phyloP scores from a whole-genome alignment of 176 grass and related monocot genomes.

The Areca catechu region DNA sequence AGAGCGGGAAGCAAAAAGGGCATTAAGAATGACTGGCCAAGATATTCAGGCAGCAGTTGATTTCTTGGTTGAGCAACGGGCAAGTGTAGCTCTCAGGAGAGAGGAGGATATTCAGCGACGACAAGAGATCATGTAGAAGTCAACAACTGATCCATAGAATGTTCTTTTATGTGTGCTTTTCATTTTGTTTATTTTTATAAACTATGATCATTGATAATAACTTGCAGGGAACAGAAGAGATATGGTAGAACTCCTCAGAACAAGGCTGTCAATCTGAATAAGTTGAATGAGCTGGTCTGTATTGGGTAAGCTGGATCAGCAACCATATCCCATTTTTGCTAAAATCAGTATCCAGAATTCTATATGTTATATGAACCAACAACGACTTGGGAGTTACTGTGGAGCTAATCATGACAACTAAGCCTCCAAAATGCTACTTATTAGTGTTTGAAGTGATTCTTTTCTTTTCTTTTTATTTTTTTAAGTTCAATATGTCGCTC shows the following conservation, averaged over 20 bases:
- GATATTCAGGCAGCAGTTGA: conserved; percentile 78
- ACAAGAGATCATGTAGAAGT: conserved; percentile 60
- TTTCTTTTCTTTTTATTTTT: too few species aligned
- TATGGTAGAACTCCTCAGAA: conserved; percentile 73
- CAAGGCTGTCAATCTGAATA: conserved; percentile 76
- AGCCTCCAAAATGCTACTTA: too few species aligned
- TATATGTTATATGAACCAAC: too few species aligned
- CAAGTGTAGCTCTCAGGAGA: conserved; percentile 44
- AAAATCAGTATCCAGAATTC: neutral
- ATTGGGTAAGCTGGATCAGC: conserved; percentile 48
- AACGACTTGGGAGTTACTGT: too few species aligned
- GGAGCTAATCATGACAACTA: too few species aligned
- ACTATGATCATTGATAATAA: conserved; percentile 14
- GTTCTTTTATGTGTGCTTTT: neutral
- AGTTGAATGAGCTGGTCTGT: conserved; percentile 52
- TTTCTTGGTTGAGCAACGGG: conserved; percentile 73
- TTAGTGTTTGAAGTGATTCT: too few species aligned
- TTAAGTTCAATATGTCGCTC: too few species aligned
- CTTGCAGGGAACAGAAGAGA: conserved; percentile 57
- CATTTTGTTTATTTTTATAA: conserved; percentile 4
- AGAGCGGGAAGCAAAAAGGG: conserved; percentile 62
- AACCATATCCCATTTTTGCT: neutral
- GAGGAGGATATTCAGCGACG: conserved; percentile 46
- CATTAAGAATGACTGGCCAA: conserved; percentile 77
- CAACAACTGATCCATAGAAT: conserved; percentile 8